Evolutionary conservation across 345 rosid species (phyloP), one percentile per base, ranked within the genome.

Genomic region (Chamaenerion angustifolium): DNA sequence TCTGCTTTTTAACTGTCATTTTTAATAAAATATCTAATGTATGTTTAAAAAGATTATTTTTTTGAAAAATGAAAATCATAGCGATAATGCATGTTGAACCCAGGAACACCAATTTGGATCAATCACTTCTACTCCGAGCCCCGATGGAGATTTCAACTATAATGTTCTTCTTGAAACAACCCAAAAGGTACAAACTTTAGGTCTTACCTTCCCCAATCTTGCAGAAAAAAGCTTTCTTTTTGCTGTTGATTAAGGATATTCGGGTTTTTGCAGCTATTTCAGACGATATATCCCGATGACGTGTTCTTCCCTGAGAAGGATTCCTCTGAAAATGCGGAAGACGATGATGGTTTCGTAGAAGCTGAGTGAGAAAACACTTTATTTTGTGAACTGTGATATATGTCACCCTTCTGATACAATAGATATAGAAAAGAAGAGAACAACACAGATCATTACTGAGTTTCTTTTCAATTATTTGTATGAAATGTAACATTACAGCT

Each of bases 81-180:
- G 8, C 12, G 25, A 31, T 2, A 31, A 31, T 31, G 3, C 37
- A 31, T 31, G 58, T 66, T 25, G 14, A 57, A 63, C 64, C 60
- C 74, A 92, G 98, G 89, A 77, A 62, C 76, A 71, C 37, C 37
- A 31, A 49, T 63, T 55, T 67, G 85, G 67, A 62, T 69, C 62
- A 16, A 64, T 84, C 61, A 64, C 71, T 72, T 75, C 69, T 31
- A 51, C 79, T 47, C 57, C 79, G 17, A 72, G 69, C 71, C 92
- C 98, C 42, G 95, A 83, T 78, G 96, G 81, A 57, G 76, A 65
- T 64, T 68, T 81, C 57, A 74, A 65, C 77, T 76, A 80, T 67
- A 54, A 66, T 44, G 71, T 71, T 68, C 48, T 65, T 37, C 25
- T 81, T 12, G 72, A 74, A 55, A 69, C 67, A 6, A 64, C 87